A percentile compares a stretch with the other conserved stretches of the same genome.
Evolutionary conservation across 345 rosid species (phyloP).

Genomic region (Salix koriyanagi): DNA sequence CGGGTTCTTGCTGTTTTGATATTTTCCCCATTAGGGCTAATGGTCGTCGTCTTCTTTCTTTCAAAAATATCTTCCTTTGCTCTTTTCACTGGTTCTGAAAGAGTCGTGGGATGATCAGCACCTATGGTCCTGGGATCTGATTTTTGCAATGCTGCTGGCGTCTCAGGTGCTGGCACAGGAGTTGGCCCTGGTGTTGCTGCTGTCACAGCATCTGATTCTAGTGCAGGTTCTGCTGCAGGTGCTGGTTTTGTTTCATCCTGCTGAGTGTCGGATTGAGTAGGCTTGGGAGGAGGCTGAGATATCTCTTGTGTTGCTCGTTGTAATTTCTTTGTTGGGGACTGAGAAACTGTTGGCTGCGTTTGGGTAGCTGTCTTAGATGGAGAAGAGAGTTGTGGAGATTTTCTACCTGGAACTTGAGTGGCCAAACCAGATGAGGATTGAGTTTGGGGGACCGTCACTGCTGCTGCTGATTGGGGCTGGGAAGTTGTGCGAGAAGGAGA

Average conservation of each 20-base stretch:
- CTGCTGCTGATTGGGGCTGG: slow-evolving; percentile 20
- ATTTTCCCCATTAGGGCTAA: slow-evolving; percentile 19
- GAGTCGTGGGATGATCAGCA: neutral
- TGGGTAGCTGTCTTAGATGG: slow-evolving; percentile 23
- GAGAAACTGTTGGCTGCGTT: slow-evolving; percentile 18
- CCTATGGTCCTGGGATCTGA: slow-evolving; percentile 1
- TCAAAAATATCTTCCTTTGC: slow-evolving; percentile 27
- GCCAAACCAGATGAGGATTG: slow-evolving; percentile 21
- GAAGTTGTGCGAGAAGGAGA: slow-evolving; percentile 10
- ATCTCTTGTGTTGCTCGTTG: slow-evolving; percentile 14
- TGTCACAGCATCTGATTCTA: slow-evolving; percentile 5
- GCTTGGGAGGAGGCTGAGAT: slow-evolving; percentile 6
- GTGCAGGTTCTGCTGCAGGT: slow-evolving; percentile 7
- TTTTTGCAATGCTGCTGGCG: slow-evolving; percentile 10
- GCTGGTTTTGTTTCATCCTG: slow-evolving; percentile 6
- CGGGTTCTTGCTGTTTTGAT: slow-evolving; percentile 24
- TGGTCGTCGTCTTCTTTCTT: slow-evolving; percentile 17
- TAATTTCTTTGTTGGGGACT: slow-evolving; percentile 20
- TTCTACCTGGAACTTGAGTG: slow-evolving; percentile 22
- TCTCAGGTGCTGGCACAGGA: slow-evolving; percentile 12
- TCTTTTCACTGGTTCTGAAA: slow-evolving; percentile 9
- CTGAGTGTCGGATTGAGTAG: slow-evolving; percentile 5
- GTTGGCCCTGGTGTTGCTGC: neutral
- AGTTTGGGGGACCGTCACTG: slow-evolving; percentile 17
- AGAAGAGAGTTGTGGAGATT: slow-evolving; percentile 23